Evolutionary conservation across 2,329 filamentous ascomycete species (phyloP), one percentile per base, ranked within the genome.

Genomic region (Penicillium sp.): DNA sequence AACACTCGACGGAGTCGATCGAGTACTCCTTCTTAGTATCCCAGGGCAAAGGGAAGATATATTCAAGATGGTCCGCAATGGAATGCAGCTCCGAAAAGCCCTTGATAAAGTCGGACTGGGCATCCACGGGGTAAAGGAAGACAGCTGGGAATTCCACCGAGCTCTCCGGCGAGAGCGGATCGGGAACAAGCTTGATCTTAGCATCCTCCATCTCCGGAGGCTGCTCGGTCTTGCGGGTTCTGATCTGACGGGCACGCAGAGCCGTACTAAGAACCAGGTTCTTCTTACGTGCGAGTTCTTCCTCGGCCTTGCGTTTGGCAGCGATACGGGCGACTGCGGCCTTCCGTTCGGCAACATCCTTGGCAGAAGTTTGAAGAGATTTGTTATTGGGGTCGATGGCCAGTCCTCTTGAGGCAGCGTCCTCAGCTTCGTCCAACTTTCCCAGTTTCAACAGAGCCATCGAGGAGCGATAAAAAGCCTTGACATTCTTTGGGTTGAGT

Each of bases 141-240:
- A 97, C 78, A 0, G 86, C 79, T 0, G 93, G 93, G 63, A 96
- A 88, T 3, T 77, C 77, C 1, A 98, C 77, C 0, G 78, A 77
- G 57, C 86, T 90, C 23, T 78, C 78, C 4, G 88, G 82, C 56
- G 93, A 87, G 24, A 88, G 75, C 15, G 87, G 81, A 62, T 95
- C 84, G 2, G 84, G 86, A 8, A 80, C 78, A 5, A 97, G 81
- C 47, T 76, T 72, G 40, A 96, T 77, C 6, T 69, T 73, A 1
- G 89, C 89, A 68, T 95, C 92, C 71, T 95, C 90, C 78, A 95
- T 86, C 64, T 96, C 88, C 0, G 91, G 91, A 31, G 88, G 83
- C 63, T 86, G 78, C 6, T 77, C 76, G 9, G 89, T 92, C 44
- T 73, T 78, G 47, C 87, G 78, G 7, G 80, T 81, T 20, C 75